Evolutionary conservation across 2,329 filamentous ascomycete genomes (phyloP), one percentile per base, ranked within the genome.

Genomic region (Clonostachys sp.): DNA sequence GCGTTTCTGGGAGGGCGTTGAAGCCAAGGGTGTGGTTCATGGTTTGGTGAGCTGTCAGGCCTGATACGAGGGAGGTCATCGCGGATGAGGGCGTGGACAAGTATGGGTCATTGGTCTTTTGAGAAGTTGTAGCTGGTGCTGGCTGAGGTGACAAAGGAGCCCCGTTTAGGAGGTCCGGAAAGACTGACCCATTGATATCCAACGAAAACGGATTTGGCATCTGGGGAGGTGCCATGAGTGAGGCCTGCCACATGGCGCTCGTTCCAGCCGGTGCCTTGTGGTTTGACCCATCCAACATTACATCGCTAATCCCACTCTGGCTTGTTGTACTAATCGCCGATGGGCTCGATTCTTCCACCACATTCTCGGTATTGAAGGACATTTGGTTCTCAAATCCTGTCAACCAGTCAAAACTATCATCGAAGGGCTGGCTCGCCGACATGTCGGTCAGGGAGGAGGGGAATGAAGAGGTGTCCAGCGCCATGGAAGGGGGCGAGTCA

Each of bases 281-380:
- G 64, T 84, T 86, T 36, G 81, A 82, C 50, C 89, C 89, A 65
- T 96, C 91, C 49, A 94, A 75, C 86, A 96, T 91, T 50, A 91
- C 83, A 63, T 97, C 94, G 67, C 89, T 95, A 65, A 91, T 88
- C 45, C 86, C 89, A 63, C 88, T 92, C 61, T 95, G 91, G 67
- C 91, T 97, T 50, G 89, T 89, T 41, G 89, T 95, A 71, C 92
- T 97, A 65, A 97, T 92, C 42, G 91, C 91, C 9, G 94, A 97
- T 14, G 94, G 94, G 13, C 94, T 97, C 12, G 94, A 97, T 50
- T 88, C 91, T 58, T 96, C 92, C 46, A 96, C 81, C 30, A 89
- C 90, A 54, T 84, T 86, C 57, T 96, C 91, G 58, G 86, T 87
- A 57, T 77, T 78, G 63, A 90, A 84, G 8, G 80, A 80, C 75